Evolutionary conservation across 2,329 filamentous ascomycete species (phyloP), one percentile per base, ranked within the genome.

Genomic region (Pseudopithomyces maydicus): DNA sequence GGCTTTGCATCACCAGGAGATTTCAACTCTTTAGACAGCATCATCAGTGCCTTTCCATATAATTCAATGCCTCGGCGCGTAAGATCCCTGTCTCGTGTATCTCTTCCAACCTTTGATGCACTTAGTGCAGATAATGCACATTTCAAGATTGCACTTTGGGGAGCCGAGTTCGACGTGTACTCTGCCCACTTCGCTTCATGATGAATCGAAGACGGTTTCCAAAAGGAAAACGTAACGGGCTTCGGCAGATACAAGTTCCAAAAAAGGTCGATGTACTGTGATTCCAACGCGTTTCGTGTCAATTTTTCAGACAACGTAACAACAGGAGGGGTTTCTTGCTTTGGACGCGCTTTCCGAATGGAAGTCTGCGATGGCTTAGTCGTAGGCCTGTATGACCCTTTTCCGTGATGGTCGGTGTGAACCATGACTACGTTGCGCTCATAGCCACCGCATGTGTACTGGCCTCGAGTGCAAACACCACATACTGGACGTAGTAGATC

Each of bases 51-150:
- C 38, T 54, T 54, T 7, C 56, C 54, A 47, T 65, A 65, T 15
- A 65, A 35, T 47, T 61, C 56, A 7, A 61, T 48, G 6, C 62
- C 62, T 12, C 52, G 38, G 5, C 51, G 32, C 6, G 46, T 48
- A 41, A 63, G 54, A 6, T n/a, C 3, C 14, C 23, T 22, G 41
- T 65, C 56, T 29, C 51, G 23, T 6, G 36, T 55, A 22, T 46
- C 35, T 36, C 51, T 50, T 11, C 60, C 62, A 12, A 61, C 17
- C 17, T 61, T 56, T 6, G 52, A 56, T 3, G 55, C 51, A 29
- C 60, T 56, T 22, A 62, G 45, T 1, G 60, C 58, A 22, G 62
- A 53, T 14, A 65, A 36, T 14, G 62, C 55, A 41, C 56, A 61
- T 42, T 58, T 55, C 23, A 58, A 20, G 15, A 41, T 49, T 15